Base-by-base conservation (phyloP, 495 filamentous ascomycete genomes). In the Usnea hakonensis region DNA sequence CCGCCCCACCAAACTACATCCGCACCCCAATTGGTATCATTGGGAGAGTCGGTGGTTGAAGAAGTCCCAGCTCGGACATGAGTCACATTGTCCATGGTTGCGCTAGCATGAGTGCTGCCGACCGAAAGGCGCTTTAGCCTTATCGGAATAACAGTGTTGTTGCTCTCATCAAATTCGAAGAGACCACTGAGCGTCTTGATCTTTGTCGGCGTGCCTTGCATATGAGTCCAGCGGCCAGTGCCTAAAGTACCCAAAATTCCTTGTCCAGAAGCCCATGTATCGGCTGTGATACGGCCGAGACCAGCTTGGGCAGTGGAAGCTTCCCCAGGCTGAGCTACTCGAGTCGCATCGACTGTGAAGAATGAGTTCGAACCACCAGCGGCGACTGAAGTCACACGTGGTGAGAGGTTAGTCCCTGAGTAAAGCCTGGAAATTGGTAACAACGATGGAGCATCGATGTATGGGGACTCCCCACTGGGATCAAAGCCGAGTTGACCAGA, bases 1-100 rank as follows among this genome's bases (percentile, higher is more conserved):
- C 89, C 89, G 65, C 94, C 94, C 89, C 92, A 98, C 81, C 87
- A 95, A 8, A 97, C 70, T 3, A 89, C 85, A 72, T 97, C 94
- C 11, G 85, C 84, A 56, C 93, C 93, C 79, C 83, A 96, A 65
- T 90, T 88, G 5, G 84, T 88, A 62, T 90, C 86, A 55, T 85
- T 83, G 5, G 77, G 77, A 5, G 81, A 78, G 14, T 76, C 78
- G 9, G 74, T 69, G 8, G 77, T 68, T 14, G 73, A 72, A 19
- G 72, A 74, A n/a, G 73, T 75, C 5, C 84, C 79, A 19, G 77
- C 70, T 17, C 64, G 67, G 41, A 90, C 69, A 58, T 85, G 81
- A 3, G 88, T 86, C 26, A 87, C 78, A 69, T 96, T 96, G 65
- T 86, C 79, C 83, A 97, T 81, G 1, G 91, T 79, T 14, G 91